Percentiles rank a stretch among this genome's conserved stretches.
Evolutionary conservation across 306 rosid species (phyloP).

Genomic region (Cotoneaster glaucophyllus): DNA sequence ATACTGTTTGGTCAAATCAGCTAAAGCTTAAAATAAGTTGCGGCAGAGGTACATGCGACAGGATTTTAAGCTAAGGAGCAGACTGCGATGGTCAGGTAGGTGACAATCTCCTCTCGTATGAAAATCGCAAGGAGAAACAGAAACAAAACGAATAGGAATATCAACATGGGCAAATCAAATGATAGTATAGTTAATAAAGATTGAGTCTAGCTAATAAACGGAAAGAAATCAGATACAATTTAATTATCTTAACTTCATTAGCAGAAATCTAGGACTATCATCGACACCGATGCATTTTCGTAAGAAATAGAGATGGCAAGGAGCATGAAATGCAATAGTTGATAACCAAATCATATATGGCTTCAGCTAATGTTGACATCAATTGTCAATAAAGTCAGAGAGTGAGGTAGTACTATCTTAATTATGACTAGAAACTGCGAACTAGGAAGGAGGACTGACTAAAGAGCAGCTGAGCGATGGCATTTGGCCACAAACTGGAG

Average conservation of each 20-base stretch:
- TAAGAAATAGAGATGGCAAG: neutral
- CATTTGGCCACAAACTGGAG: neutral
- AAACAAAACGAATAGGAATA: neutral
- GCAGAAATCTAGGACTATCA: neutral
- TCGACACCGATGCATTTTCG: neutral
- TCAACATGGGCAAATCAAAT: neutral
- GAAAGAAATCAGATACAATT: neutral
- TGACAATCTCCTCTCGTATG: neutral
- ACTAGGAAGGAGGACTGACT: neutral
- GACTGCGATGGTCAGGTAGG: neutral
- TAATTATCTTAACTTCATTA: neutral
- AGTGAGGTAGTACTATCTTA: neutral
- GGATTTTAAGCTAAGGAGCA: neutral
- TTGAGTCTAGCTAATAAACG: neutral
- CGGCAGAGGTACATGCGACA: too few species aligned
- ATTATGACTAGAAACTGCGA: neutral
- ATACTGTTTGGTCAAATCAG: neutral
- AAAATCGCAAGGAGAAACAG: neutral
- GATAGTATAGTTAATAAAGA: neutral
- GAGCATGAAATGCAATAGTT: neutral
- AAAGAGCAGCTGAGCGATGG: neutral
- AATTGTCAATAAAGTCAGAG: neutral
- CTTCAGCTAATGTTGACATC: constrained; percentile 1
- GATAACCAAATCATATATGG: neutral
- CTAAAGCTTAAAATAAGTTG: neutral